Evolutionary conservation across 495 filamentous ascomycete species (phyloP).

Genomic region (Podospora bellae-mahoneyi): DNA sequence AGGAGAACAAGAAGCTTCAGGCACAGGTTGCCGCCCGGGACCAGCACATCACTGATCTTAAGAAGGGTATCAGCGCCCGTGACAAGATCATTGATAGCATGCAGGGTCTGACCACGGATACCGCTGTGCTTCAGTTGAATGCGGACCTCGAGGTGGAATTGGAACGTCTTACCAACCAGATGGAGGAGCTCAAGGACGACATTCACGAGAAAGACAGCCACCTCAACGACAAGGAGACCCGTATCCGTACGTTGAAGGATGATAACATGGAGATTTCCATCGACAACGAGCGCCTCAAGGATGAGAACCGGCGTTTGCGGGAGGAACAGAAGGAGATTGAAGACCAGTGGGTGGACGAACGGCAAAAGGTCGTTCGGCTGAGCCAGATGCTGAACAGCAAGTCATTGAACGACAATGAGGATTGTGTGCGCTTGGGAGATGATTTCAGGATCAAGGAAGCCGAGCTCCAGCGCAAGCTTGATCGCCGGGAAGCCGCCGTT

Average conservation of each 20-base stretch:
- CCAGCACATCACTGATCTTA: constrained; percentile 36
- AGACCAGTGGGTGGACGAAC: constrained; percentile 29
- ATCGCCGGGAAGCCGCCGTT: constrained; percentile 35
- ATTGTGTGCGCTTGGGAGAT: constrained; percentile 34
- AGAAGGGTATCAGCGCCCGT: constrained; percentile 33
- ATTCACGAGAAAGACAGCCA: constrained; percentile 29
- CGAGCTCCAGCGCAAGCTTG: constrained; percentile 33
- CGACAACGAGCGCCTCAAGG: constrained; percentile 33
- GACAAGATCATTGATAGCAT: constrained; percentile 37
- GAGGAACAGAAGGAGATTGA: constrained; percentile 27
- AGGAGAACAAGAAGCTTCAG: constrained; percentile 45
- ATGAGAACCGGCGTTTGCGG: constrained; percentile 33
- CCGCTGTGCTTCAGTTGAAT: constrained; percentile 32
- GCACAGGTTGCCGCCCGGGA: constrained; percentile 40
- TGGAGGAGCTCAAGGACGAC: constrained; percentile 29
- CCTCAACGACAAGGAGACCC: constrained; percentile 25
- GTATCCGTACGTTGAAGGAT: constrained; percentile 34
- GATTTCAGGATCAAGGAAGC: constrained; percentile 36
- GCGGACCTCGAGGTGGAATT: constrained; percentile 38
- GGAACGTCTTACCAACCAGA: constrained; percentile 31
- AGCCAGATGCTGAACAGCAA: constrained; percentile 32
- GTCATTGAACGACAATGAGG: constrained; percentile 26
- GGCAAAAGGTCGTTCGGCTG: constrained; percentile 30
- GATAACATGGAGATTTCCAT: constrained; percentile 35
- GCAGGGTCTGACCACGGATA: constrained; percentile 32